Conservation (phyloP, 148 eudicot species). For the Arbutus unedo region DNA sequence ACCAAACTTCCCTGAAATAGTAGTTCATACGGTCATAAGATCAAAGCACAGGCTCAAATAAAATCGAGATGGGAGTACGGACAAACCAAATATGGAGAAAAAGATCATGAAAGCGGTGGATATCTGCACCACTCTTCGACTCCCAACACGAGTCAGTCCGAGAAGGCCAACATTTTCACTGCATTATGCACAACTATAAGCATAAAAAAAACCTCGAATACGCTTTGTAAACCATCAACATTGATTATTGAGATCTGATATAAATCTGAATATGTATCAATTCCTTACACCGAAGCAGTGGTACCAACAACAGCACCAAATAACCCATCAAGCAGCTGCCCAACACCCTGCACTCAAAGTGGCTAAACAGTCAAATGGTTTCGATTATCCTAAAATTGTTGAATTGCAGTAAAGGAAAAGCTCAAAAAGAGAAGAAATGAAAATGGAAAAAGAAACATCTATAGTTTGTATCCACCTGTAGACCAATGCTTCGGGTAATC, state of each 20-base stretch:
- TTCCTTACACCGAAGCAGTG: conserved; percentile 81
- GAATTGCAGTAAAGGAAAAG: background rate
- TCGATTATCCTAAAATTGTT: background rate
- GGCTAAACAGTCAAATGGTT: background rate
- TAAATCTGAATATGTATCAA: conserved; percentile 1
- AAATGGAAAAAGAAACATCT: background rate
- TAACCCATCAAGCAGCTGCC: conserved; percentile 81
- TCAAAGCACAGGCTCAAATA: background rate
- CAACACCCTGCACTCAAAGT: conserved; percentile 60
- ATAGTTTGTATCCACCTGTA: conserved; percentile 50
- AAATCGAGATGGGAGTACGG: background rate
- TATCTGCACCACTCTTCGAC: conserved; percentile 93
- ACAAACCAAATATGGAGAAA: conserved; percentile 88
- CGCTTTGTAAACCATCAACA: background rate
- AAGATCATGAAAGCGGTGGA: conserved; percentile 92
- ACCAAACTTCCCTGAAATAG: conserved; percentile 80
- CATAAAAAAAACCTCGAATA: background rate
- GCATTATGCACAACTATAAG: conserved; percentile 20
- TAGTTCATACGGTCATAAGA: background rate
- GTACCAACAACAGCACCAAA: conserved; percentile 86
- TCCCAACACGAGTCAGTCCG: conserved; percentile 86
- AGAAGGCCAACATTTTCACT: conserved; percentile 98
- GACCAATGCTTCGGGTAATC: conserved; percentile 82
- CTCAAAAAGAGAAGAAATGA: too few relatives aligned
- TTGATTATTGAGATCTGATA: background rate